Evolutionary conservation across 352 stramenopile genomes (phyloP).

Genomic region (Globisporangium canariense): DNA sequence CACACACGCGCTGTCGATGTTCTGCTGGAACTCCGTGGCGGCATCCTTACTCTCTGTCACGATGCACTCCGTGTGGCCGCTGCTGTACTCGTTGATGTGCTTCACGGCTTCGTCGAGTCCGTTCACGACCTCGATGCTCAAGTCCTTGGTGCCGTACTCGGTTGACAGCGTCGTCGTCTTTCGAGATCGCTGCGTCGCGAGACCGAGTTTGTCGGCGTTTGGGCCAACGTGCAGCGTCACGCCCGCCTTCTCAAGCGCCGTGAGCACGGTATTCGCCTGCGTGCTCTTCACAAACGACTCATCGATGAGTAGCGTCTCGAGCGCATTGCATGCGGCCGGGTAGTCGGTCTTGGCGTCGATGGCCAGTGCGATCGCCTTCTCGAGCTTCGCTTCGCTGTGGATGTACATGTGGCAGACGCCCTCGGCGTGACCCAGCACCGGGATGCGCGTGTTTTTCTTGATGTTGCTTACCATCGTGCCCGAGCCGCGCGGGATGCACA

Average conservation of each 20-base stretch:
- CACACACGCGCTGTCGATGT: constrained; percentile 95
- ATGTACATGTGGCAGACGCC: constrained; percentile 99
- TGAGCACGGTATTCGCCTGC: constrained; percentile 75
- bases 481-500: constrained; percentile 97
- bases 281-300: constrained; percentile 74
- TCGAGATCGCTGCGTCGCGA: constrained; percentile 65
- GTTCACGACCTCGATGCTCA: constrained; percentile 93
- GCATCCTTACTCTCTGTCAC: constrained; percentile 89
- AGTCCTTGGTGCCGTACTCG: constrained; percentile 94
- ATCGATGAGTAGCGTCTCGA: constrained; percentile 96
- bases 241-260: constrained; percentile 81
- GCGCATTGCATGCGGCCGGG: constrained; percentile 96
- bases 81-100: constrained; percentile 96
- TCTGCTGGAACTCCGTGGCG: constrained; percentile 70
- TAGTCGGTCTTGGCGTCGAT: constrained; percentile 99
- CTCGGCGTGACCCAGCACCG: constrained; percentile 97
- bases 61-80: constrained; percentile 97
- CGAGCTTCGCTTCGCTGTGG: constrained; percentile 85
- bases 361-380: constrained; percentile 87
- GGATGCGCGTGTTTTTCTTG: constrained; percentile 96
- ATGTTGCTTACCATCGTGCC: constrained; percentile 96
- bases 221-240: constrained; percentile 93
- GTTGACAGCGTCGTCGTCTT: constrained; percentile 81
- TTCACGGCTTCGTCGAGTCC: constrained; percentile 89
- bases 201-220: constrained; percentile 68